phyloP scores from a whole-genome alignment of 257 asterid genomes.

The Osmanthus fragrans region DNA sequence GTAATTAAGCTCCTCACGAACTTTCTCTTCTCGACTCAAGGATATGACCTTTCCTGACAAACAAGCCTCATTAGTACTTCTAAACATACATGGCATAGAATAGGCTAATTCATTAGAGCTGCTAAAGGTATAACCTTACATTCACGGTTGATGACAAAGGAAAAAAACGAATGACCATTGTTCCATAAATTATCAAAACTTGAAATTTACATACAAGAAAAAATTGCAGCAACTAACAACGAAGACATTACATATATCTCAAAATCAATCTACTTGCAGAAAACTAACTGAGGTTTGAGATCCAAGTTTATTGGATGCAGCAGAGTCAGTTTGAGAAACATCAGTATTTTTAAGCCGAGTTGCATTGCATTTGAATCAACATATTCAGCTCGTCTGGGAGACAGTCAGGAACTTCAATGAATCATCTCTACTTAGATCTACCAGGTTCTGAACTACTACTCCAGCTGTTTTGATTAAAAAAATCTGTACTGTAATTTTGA shows the following conservation, averaged over 20 bases:
- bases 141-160: too few species aligned
- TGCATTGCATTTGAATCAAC: background rate
- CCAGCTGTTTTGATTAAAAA: background rate
- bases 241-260: background rate
- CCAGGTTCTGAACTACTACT: background rate
- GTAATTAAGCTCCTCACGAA: background rate
- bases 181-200: background rate
- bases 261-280: background rate
- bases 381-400: background rate
- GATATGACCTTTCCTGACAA: background rate
- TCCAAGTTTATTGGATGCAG: background rate
- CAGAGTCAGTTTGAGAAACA: background rate
- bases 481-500: slow-evolving; percentile 21
- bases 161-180: background rate
- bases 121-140: too few species aligned
- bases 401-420: background rate
- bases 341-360: background rate
- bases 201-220: background rate
- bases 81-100: background rate
- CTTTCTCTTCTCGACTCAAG: background rate
- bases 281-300: background rate
- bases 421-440: background rate
- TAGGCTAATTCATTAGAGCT: too few species aligned
- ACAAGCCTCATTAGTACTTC: background rate
- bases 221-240: background rate